Conservation (phyloP, 192 early-diverging fungal genomes). For the Umbelopsis sp. region DNA sequence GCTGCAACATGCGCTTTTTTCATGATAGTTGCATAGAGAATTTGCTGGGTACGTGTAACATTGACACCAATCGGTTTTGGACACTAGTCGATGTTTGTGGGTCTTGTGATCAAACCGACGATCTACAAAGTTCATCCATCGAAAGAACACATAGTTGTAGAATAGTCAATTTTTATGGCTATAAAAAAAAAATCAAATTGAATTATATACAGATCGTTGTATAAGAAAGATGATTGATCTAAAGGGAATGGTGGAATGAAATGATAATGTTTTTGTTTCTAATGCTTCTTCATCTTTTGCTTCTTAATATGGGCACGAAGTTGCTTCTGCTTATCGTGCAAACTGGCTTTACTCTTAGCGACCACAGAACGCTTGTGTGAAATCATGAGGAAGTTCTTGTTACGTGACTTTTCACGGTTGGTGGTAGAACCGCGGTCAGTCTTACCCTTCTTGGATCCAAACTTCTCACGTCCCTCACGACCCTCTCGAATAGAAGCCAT, state of each 20-base stretch:
- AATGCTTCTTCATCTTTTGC: conserved; percentile 62
- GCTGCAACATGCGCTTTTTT: neutral
- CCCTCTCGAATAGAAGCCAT: conserved; percentile 85
- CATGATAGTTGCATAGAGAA: neutral
- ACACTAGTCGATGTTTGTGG: no score
- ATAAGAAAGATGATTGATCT: conserved; percentile 14
- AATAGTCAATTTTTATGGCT: no score
- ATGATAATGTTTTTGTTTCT: conserved; percentile 6
- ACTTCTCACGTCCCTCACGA: conserved; percentile 91
- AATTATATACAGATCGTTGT: conserved; percentile 20
- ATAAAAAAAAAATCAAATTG: conserved; percentile 1
- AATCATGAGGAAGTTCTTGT: conserved; percentile 95
- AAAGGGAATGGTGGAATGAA: neutral
- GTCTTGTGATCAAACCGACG: neutral
- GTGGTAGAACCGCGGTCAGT: conserved; percentile 78
- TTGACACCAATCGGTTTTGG: no score
- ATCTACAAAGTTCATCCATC: no score
- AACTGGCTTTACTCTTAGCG: conserved; percentile 71
- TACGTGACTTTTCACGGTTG: conserved; percentile 92
- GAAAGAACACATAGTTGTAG: no score
- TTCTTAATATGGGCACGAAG: conserved; percentile 63
- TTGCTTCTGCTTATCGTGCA: conserved; percentile 72
- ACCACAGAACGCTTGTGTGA: conserved; percentile 86
- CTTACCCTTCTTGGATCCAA: conserved; percentile 85
- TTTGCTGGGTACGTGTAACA: neutral